A percentile compares a stretch with the other conserved stretches of the same genome.
phyloP scores from a whole-genome alignment of 768 basidiomycete genomes.

The Ephemerocybe angulata region DNA sequence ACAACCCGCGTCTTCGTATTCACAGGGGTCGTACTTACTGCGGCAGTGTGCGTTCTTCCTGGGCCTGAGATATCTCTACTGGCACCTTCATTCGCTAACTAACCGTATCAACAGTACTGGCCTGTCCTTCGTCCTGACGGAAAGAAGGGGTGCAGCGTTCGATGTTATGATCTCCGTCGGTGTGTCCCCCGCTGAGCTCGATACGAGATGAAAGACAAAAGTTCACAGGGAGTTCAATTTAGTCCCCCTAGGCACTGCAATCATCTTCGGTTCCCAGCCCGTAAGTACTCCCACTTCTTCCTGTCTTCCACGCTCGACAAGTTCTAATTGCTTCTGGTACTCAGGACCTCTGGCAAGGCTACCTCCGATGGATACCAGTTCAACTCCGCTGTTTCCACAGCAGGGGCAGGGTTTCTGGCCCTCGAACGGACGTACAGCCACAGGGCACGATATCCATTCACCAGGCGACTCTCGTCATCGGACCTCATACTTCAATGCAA shows the following conservation, averaged over 20 bases:
- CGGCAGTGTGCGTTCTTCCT: slow-evolving; percentile 11
- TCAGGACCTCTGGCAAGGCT: slow-evolving; percentile 18
- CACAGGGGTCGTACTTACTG: slow-evolving; percentile 19
- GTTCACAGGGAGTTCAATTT: background rate
- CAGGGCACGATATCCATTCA: background rate
- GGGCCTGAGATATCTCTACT: background rate
- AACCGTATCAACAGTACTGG: slow-evolving; percentile 21
- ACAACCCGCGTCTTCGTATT: slow-evolving; percentile 27
- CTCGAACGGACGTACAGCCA: no score
- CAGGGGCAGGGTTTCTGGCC: background rate
- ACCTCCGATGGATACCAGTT: slow-evolving; percentile 12
- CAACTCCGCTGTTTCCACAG: background rate
- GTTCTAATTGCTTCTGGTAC: no score
- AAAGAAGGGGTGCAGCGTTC: slow-evolving; percentile 22
- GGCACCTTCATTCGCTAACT: no score
- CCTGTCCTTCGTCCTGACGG: slow-evolving; percentile 22
- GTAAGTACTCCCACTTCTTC: slow-evolving; percentile 8
- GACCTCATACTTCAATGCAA: no score
- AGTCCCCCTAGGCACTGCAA: slow-evolving; percentile 25
- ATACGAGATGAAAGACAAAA: background rate
- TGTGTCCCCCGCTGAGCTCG: background rate
- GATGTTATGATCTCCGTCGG: slow-evolving; percentile 28
- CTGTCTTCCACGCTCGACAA: background rate
- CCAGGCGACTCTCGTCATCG: background rate
- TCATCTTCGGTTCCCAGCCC: slow-evolving; percentile 29